These are phyloP conservation scores for Penicillium pulvis DNA, from an alignment of 495 filamentous ascomycete species.

Conservation along the genomic window DNA sequence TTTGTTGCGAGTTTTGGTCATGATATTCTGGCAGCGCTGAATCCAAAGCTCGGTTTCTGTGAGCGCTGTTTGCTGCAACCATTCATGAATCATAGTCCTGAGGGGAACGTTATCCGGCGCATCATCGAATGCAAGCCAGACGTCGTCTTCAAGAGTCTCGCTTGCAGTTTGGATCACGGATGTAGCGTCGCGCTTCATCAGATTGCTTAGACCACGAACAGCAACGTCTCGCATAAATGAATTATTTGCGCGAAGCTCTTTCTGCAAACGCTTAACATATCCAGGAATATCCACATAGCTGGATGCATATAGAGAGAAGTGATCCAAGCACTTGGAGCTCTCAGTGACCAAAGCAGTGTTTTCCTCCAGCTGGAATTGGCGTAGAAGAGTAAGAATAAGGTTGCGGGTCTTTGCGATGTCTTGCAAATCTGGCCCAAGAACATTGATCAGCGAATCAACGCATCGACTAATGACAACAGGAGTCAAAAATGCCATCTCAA, in stretches of 20 bases:
- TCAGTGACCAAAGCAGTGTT: constrained; percentile 72
- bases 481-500: constrained; percentile 80
- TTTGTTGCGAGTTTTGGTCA: constrained; percentile 80
- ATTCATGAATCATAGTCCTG: constrained; percentile 81
- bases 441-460: constrained; percentile 94
- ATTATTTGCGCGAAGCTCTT: constrained; percentile 67
- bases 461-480: constrained; percentile 81
- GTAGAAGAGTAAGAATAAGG: constrained; percentile 82
- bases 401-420: constrained; percentile 90
- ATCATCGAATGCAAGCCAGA: constrained; percentile 86
- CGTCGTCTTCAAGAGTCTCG: constrained; percentile 79
- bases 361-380: constrained; percentile 79
- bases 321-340: constrained; percentile 82
- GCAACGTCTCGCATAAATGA: constrained; percentile 73
- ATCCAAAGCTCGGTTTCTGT: constrained; percentile 81
- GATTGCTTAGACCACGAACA: constrained; percentile 84
- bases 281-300: constrained; percentile 77
- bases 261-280: constrained; percentile 82
- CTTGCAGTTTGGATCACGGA: constrained; percentile 74
- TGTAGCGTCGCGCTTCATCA: constrained; percentile 89
- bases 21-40: constrained; percentile 79
- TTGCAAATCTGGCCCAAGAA: constrained; percentile 92
- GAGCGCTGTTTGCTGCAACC: constrained; percentile 85
- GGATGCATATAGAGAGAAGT: constrained; percentile 89
- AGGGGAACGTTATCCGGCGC: constrained; percentile 74